A percentile compares a stretch with the other conserved stretches of the same genome.
Conservation (phyloP, 768 basidiomycete genomes). For the Leucosporidium creatinivorum region DNA sequence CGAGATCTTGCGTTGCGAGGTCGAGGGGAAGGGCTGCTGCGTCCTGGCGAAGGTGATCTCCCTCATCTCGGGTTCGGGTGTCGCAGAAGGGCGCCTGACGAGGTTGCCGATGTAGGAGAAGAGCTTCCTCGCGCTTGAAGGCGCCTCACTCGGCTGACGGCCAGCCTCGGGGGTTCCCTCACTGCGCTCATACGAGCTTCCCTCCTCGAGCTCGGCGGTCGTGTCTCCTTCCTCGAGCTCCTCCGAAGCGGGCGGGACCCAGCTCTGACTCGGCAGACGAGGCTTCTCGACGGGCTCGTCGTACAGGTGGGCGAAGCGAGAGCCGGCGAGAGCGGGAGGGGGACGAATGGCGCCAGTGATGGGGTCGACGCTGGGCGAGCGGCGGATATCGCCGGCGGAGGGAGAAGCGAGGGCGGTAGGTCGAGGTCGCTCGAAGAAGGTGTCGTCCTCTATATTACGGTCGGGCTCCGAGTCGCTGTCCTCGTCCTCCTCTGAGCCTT, state of each 20-base stretch:
- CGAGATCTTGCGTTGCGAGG: conserved; percentile 10
- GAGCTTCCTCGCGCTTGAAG: conserved; percentile 10
- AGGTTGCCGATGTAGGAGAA: conserved; percentile 27
- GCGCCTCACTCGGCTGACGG: conserved; percentile 4
- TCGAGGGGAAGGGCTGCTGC: conserved; percentile 14
- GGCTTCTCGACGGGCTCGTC: conserved; percentile 27
- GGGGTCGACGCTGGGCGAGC: neutral
- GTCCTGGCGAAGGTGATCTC: neutral
- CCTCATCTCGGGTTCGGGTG: conserved; percentile 16
- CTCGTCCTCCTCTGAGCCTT: neutral
- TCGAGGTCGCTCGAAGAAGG: conserved; percentile 17
- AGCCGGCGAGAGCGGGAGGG: conserved; percentile 25
- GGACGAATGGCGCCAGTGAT: neutral
- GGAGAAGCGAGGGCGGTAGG: neutral
- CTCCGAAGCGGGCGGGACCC: neutral
- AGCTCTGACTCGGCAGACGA: conserved; percentile 10
- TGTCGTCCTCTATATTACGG: conserved; percentile 13
- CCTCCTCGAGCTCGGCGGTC: too few relatives aligned
- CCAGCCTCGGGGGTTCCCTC: neutral
- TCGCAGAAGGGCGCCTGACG: conserved; percentile 8
- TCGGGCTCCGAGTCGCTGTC: conserved; percentile 2
- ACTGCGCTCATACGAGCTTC: neutral
- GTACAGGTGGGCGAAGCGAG: conserved; percentile 26
- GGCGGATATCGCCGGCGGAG: neutral
- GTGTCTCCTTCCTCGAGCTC: neutral